Percentiles rank a stretch among this genome's conserved stretches.
Evolutionary conservation across 805 yeast genomes (phyloP).

Genomic region (Candida quercuum): DNA sequence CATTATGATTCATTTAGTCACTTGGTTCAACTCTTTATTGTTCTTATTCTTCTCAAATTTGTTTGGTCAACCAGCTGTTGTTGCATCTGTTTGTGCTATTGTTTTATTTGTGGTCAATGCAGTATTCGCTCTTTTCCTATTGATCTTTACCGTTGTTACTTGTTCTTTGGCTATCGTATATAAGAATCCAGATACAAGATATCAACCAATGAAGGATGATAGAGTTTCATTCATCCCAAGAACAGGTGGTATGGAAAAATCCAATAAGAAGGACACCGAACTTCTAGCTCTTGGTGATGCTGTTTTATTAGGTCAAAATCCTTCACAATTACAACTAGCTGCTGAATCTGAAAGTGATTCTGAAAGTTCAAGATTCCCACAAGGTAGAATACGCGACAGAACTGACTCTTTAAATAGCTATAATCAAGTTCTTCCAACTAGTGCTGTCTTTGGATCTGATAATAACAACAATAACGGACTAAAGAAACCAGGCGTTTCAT

Average conservation of each 20-base stretch:
- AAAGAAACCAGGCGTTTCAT: constrained; percentile 17
- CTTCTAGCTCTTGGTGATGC: constrained; percentile 24
- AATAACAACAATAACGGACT: constrained; percentile 1
- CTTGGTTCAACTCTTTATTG: constrained; percentile 76
- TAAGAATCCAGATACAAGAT: constrained; percentile 91
- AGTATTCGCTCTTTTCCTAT: constrained; percentile 71
- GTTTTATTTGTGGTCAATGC: constrained; percentile 90
- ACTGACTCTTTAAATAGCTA: constrained; percentile 14
- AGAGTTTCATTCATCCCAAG: constrained; percentile 91
- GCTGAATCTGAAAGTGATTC: constrained; percentile 11
- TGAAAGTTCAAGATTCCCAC: constrained; percentile 13
- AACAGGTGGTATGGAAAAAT: constrained; percentile 23
- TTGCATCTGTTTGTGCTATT: constrained; percentile 88
- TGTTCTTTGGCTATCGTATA: constrained; percentile 79
- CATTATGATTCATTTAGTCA: constrained; percentile 76
- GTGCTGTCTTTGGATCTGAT: constrained; percentile 21
- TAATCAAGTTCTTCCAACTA: constrained; percentile 18
- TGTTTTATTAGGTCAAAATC: constrained; percentile 24
- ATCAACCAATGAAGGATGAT: constrained; percentile 95
- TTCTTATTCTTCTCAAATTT: constrained; percentile 85
- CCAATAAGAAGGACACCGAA: constrained; percentile 24
- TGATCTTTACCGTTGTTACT: constrained; percentile 82
- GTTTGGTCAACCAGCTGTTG: constrained; percentile 79
- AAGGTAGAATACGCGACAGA: constrained; percentile 11
- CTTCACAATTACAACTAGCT: constrained; percentile 15